Percentiles rank a stretch among this genome's conserved stretches.
Conservation (phyloP, 768 basidiomycete species). For the Termitomyces heimii region DNA sequence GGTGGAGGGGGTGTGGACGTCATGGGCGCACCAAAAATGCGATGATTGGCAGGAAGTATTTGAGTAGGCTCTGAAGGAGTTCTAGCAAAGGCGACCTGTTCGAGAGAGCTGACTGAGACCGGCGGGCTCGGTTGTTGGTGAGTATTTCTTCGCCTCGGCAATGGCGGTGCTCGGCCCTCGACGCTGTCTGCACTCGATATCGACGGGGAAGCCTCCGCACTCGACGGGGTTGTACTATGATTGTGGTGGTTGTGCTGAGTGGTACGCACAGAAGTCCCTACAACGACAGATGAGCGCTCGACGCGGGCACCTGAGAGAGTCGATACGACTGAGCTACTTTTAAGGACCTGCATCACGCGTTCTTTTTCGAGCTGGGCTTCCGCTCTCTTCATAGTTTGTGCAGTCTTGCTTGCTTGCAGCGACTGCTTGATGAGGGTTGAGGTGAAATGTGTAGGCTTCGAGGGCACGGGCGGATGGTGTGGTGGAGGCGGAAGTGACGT, state of each 20-base stretch:
- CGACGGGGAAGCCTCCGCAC: neutral
- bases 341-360: conserved; percentile 65
- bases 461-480: conserved; percentile 20
- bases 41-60: neutral
- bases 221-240: neutral
- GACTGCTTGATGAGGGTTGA: conserved; percentile 69
- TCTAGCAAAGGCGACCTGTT: conserved; percentile 38
- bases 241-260: conserved; percentile 13
- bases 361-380: conserved; percentile 66
- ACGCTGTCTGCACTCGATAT: conserved; percentile 4
- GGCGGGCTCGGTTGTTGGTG: conserved; percentile 30
- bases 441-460: conserved; percentile 45
- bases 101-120: conserved; percentile 36
- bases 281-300: conserved; percentile 26
- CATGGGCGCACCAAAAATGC: neutral
- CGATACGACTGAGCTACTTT: conserved; percentile 43
- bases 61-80: conserved; percentile 4
- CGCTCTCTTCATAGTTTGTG: conserved; percentile 61
- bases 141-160: conserved; percentile 24
- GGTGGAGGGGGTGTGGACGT: conserved; percentile 2
- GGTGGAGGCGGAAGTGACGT: conserved; percentile 5
- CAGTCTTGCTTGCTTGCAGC: conserved; percentile 67
- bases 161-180: conserved; percentile 16
- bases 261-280: conserved; percentile 25
- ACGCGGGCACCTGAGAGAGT: conserved; percentile 24